A percentile compares a stretch with the other conserved stretches of the same genome.
These are phyloP conservation scores for Hypomontagnella submonticulosa DNA, from an alignment of 495 filamentous ascomycete species.

Conservation along the genomic window DNA sequence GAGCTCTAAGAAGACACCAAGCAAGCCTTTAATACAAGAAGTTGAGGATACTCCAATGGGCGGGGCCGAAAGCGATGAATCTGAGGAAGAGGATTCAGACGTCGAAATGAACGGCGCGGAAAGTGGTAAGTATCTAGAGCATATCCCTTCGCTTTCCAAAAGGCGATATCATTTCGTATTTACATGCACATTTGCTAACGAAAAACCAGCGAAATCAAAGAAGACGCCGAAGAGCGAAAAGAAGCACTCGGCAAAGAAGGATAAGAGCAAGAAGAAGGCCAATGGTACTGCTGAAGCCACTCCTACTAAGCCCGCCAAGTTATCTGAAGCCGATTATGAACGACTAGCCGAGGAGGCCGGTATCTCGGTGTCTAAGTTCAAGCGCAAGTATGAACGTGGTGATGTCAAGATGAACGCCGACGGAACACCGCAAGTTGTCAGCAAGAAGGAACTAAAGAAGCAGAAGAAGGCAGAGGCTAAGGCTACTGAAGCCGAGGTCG, in stretches of 20 bases:
- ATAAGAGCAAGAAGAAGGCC: slow-evolving; percentile 52
- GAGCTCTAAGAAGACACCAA: slow-evolving; percentile 70
- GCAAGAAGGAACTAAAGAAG: slow-evolving; percentile 83
- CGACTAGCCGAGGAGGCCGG: slow-evolving; percentile 70
- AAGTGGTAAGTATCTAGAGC: slow-evolving; percentile 38
- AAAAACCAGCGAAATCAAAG: slow-evolving; percentile 57
- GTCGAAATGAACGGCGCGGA: slow-evolving; percentile 44
- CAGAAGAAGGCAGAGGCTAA: slow-evolving; percentile 73
- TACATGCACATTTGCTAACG: slow-evolving; percentile 48
- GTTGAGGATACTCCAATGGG: slow-evolving; percentile 63
- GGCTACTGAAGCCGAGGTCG: slow-evolving; percentile 33
- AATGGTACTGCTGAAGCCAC: slow-evolving; percentile 26
- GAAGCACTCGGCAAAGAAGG: slow-evolving; percentile 59
- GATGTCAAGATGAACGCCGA: slow-evolving; percentile 69
- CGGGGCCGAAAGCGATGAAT: slow-evolving; percentile 46
- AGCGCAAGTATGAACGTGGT: slow-evolving; percentile 75
- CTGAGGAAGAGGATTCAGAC: slow-evolving; percentile 46
- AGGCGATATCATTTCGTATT: slow-evolving; percentile 24
- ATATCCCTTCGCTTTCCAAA: slow-evolving; percentile 6
- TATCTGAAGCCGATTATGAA: slow-evolving; percentile 61
- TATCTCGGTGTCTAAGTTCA: slow-evolving; percentile 74
- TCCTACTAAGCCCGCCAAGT: slow-evolving; percentile 46
- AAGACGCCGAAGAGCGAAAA: slow-evolving; percentile 56
- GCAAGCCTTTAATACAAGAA: slow-evolving; percentile 65
- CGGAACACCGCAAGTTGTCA: slow-evolving; percentile 69